Evolutionary conservation across 345 rosid species (phyloP), one percentile per base, ranked within the genome.

Genomic region (Draba incana): DNA sequence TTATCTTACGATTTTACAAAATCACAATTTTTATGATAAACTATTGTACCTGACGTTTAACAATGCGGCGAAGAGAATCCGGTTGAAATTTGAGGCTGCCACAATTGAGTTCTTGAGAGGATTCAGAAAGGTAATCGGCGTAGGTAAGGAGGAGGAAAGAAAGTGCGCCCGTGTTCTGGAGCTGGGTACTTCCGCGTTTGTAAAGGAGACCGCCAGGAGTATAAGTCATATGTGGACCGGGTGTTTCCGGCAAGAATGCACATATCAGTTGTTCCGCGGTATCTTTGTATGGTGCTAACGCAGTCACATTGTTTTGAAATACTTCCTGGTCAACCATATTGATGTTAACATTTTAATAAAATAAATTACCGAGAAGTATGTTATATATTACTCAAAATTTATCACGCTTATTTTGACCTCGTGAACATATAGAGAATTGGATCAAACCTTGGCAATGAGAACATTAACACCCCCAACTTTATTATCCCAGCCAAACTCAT

Each of bases 251-350:
- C 3, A 91, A 58, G 8, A 84, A 80, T 0, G 92, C 68, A 81
- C 98, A 94, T 85, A 94, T 91, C 81, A 89, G 80, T 81, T 87
- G 79, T 62, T 91, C 98, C 0, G 96, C 96, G 0, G 83, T 79
- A 27, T 84, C 82, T 73, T 84, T 94, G 80, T 86, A 91, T 42
- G 86, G 78, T 49, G 72, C 44, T 2, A 94, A 74, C 4, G 69
- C 10, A 61, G 72, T 75, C 81, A 60, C 65, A 56, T 88, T 83
- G 11, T 80, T 88, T 60, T 87, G 79, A 2, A 89, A 71, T 13
- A 86, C 82, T 72, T 91, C 97, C 97, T 88, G 55, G 44, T 43
- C 41, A 31, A 8, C 33, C 64, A 41, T 4, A 39, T 39, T 57
- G 27, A 20, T 56, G 59, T 43, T 43, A 43, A 33, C 47, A 3